Evolutionary conservation across 1,284 basidiomycete species (phyloP), one percentile per base, ranked within the genome.

Genomic region (Ganoderma meredithae): DNA sequence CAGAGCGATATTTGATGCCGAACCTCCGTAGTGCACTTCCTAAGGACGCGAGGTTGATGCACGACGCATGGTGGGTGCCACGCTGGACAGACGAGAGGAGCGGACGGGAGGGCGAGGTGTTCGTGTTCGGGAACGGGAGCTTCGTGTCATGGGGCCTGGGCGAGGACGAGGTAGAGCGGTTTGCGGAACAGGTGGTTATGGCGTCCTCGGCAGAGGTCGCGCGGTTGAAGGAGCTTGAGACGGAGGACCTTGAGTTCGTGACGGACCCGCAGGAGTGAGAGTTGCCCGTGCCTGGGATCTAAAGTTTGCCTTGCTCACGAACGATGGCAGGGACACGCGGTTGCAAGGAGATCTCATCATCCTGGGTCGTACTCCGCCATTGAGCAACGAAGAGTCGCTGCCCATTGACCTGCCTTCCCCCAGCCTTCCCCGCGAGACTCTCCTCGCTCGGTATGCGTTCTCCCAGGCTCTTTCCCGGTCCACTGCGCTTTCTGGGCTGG

Each of bases 311-410:
- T 17, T 31, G n/a, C 17, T 40, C 5, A 52, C 9, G n/a, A 7
- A 39, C 19, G n/a, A 60, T 43, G 8, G 25, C 71, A 96, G 95
- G 76, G 83, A 87, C 72, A 96, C 95, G 0, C 88, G 94, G 27
- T 83, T 97, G 62, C 93, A 96, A 76, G 95, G 95, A 53, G 95
- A 97, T 77, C 81, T 97, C 66, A 96, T 96, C 70, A 93, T 96
- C 62, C 87, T 97, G n/a, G 95, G 95, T 2, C 84, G 87, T 62
- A 87, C 86, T 22, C 83, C 89, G 1, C 82, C 86, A 19, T 81
- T 88, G 58, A 85, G 83, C 63, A 81, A 84, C 47, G 78, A 82
- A 77, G 67, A 81, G 74, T 59, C 73, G 12, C 64, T 84, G 13
- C 86, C 86, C 0, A 74, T 80, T 22, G 80, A 82, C 1, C 78